Evolutionary conservation across 495 filamentous ascomycete genomes (phyloP).

Genomic region (Penicillium paradoxum): DNA sequence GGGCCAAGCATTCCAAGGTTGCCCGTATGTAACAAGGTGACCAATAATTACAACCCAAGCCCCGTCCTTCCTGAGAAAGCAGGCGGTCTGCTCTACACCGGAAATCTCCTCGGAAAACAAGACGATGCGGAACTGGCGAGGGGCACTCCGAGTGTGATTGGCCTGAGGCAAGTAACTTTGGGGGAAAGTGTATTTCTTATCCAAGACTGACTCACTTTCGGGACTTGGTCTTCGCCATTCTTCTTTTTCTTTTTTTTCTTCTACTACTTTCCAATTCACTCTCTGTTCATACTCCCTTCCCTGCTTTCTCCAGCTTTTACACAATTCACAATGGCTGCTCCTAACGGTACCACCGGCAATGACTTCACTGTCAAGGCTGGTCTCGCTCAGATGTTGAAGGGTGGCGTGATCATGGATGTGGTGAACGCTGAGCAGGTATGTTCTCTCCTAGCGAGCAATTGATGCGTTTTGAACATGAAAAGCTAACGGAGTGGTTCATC

Average conservation of each 20-base stretch:
- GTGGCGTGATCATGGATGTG: constrained; percentile 99
- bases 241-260: constrained; percentile 4
- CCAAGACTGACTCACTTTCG: constrained; percentile 21
- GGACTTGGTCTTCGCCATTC: constrained; percentile 1
- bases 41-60: neutral
- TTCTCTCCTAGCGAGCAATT: neutral
- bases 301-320: neutral
- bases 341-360: constrained; percentile 32
- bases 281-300: constrained; percentile 8
- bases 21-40: neutral
- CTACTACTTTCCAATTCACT: neutral
- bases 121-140: constrained; percentile 4
- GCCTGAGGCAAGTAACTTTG: constrained; percentile 11
- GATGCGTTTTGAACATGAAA: neutral
- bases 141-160: constrained; percentile 10
- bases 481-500: neutral
- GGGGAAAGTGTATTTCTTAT: constrained; percentile 11
- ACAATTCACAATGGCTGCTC: constrained; percentile 33
- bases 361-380: constrained; percentile 84
- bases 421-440: constrained; percentile 83
- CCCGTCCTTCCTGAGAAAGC: neutral
- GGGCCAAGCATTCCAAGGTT: neutral
- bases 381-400: constrained; percentile 94
- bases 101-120: constrained; percentile 7
- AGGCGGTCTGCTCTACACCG: constrained; percentile 7